Evolutionary conservation across 768 basidiomycete species (phyloP), one percentile per base, ranked within the genome.

Genomic region (Serendipita sp.): DNA sequence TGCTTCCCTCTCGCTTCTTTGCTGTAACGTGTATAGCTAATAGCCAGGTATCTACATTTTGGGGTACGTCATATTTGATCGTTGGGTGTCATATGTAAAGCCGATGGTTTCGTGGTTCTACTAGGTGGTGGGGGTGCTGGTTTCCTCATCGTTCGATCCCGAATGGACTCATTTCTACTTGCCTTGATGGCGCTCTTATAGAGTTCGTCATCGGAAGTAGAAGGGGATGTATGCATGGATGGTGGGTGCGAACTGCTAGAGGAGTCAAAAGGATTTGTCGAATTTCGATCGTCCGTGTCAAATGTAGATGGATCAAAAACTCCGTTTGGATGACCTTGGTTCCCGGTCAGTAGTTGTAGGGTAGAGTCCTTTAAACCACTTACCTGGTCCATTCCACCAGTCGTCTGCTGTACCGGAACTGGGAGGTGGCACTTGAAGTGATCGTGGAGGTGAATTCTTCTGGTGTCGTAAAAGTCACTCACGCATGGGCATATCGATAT

Each of bases 161-260:
- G 78, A 13, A 73, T 78, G 69, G 89, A 81, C 5, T 46, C 23
- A 64, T 47, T 66, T 88, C 86, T 58, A 83, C 77, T 68, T 84
- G 89, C 62, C n/a, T 82, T 76, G 45, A 85, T 76, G 3, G 88
- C 88, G 69, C 88, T 80, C 38, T 79, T 80, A 74, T 89, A 92
- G 18, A 92, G 75, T 70, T 91, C 89, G 71, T 92, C 90, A 68
- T 92, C 90, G 1, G 88, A 89, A 5, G 88, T 86, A 5, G 90
- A 87, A 4, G 87, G 86, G 2, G 85, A 89, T 2, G 85, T 64
- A 51, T 63, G 65, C 11, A 60, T 47, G 28, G 63, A 63, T 11
- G 66, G 86, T 38, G 84, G 68, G 3, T 85, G 79, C 0, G 87
- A 88, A 47, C 83, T 81, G 56, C 73, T 73, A 2, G 83, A 79